Conservation (phyloP, 2,329 filamentous ascomycete genomes). For the Chrysosporium queenslandicum region DNA sequence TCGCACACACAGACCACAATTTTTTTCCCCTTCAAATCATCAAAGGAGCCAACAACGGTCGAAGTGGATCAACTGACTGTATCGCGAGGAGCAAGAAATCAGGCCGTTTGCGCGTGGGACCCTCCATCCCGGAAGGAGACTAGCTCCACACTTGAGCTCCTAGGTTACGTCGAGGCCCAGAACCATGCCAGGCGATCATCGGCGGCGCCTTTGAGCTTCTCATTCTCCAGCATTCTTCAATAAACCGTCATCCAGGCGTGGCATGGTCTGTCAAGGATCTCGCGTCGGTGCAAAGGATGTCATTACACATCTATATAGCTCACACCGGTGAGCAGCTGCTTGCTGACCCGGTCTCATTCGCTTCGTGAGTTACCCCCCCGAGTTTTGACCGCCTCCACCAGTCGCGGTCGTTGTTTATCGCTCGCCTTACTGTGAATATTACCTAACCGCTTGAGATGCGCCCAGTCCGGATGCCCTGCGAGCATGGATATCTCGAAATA, state of each 20-base stretch:
- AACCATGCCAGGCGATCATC: conserved; percentile 4
- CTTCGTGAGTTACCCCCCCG: conserved; percentile 52
- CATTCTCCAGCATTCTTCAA: conserved; percentile 2
- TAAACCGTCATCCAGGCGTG: conserved; percentile 18
- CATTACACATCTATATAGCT: conserved; percentile 81
- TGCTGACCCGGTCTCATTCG: conserved; percentile 64
- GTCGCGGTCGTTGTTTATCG: conserved; percentile 11
- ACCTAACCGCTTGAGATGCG: conserved; percentile 9
- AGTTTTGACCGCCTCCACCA: conserved; percentile 9
- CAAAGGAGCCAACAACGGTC: background rate
- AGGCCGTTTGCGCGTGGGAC: background rate
- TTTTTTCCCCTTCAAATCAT: background rate
- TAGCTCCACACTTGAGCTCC: conserved; percentile 3
- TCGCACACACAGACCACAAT: too few species aligned
- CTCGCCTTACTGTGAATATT: conserved; percentile 19
- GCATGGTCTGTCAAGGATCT: background rate
- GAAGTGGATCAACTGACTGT: conserved; percentile 3
- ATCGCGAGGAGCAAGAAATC: background rate
- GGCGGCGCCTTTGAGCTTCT: background rate
- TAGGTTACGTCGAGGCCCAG: conserved; percentile 1
- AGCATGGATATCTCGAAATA: conserved; percentile 65
- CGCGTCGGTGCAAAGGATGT: conserved; percentile 51
- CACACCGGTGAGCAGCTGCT: conserved; percentile 81
- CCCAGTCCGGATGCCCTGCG: conserved; percentile 74
- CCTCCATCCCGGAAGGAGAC: conserved; percentile 3